Conservation (phyloP, 371 early-diverging fungal genomes). For the Mucor indicus region DNA sequence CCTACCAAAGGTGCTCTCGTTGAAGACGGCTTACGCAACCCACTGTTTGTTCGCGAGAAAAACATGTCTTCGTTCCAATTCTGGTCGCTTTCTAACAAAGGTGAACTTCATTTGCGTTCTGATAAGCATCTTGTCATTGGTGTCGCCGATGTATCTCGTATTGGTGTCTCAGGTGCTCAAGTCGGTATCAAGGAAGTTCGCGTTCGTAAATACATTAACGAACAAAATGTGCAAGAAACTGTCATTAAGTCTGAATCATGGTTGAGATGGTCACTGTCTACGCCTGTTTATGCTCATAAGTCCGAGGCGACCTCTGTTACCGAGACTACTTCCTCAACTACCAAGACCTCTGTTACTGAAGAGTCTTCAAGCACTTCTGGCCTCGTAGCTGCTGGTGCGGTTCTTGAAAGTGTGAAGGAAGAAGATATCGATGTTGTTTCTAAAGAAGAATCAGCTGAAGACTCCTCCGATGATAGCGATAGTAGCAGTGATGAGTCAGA, state of each 20-base stretch:
- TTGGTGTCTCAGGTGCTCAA: slow-evolving; percentile 36
- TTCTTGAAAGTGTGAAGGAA: slow-evolving; percentile 31
- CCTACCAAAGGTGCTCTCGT: slow-evolving; percentile 24
- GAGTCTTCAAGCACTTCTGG: not conserved
- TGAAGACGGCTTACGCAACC: slow-evolving; percentile 35
- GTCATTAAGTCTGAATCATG: slow-evolving; percentile 30
- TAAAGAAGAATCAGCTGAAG: slow-evolving; percentile 30
- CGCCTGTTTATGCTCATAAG: slow-evolving; percentile 38
- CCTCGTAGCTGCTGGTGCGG: slow-evolving; percentile 1
- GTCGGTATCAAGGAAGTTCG: slow-evolving; percentile 31
- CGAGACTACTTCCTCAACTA: slow-evolving; percentile 1
- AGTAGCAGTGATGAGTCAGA: slow-evolving; percentile 11
- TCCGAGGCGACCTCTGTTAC: too few relatives aligned
- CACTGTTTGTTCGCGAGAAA: slow-evolving; percentile 25
- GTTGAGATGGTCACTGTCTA: slow-evolving; percentile 39
- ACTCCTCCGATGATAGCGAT: slow-evolving; percentile 20
- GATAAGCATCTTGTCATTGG: slow-evolving; percentile 33
- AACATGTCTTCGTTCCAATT: slow-evolving; percentile 29
- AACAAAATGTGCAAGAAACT: slow-evolving; percentile 24
- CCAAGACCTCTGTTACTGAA: not conserved
- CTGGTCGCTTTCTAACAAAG: slow-evolving; percentile 36
- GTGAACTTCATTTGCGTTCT: slow-evolving; percentile 36
- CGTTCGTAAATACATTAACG: slow-evolving; percentile 21
- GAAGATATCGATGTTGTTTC: slow-evolving; percentile 21
- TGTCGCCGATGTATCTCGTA: slow-evolving; percentile 25